phyloP scores from a whole-genome alignment of 208 protist genomes.

The Acanthamoeba triangularis region DNA sequence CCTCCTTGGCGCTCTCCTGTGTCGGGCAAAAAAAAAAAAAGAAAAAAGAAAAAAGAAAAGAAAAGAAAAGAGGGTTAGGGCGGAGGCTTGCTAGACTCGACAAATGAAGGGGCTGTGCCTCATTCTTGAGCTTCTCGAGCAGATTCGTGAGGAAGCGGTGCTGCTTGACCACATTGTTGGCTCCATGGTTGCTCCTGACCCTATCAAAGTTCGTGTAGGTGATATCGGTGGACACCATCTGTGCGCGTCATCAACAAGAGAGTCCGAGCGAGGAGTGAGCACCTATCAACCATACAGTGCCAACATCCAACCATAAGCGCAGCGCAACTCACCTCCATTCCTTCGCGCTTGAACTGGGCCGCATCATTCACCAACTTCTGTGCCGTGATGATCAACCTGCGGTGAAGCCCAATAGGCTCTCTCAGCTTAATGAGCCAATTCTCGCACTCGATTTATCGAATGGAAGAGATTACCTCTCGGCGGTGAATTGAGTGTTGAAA shows the following conservation, averaged over 20 bases:
- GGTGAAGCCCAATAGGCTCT: background rate
- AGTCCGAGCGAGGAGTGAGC: background rate
- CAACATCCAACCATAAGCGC: too few species aligned
- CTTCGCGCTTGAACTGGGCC: conserved; percentile 70
- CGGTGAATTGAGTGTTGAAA: conserved; percentile 70
- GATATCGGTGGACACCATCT: conserved; percentile 70
- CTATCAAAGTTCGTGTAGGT: conserved; percentile 28
- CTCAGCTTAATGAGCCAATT: background rate
- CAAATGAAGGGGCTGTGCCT: background rate
- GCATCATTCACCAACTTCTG: conserved; percentile 74
- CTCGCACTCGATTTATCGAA: background rate
- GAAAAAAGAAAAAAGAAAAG: background rate
- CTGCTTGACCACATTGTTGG: conserved; percentile 66
- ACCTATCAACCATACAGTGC: background rate
- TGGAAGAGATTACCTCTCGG: background rate
- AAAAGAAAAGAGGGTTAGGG: too few species aligned
- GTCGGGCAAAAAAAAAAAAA: background rate
- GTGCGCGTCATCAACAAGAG: background rate
- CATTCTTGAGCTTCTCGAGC: conserved; percentile 21
- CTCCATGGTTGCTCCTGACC: conserved; percentile 60
- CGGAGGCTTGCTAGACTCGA: too few species aligned
- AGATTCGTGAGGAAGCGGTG: conserved; percentile 58
- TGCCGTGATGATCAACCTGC: conserved; percentile 56
- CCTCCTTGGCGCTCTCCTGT: conserved; percentile 44
- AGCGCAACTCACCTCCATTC: conserved; percentile 24